Base-by-base conservation (phyloP, 176 grass and related monocot species). In the Bonia amplexicaulis region DNA sequence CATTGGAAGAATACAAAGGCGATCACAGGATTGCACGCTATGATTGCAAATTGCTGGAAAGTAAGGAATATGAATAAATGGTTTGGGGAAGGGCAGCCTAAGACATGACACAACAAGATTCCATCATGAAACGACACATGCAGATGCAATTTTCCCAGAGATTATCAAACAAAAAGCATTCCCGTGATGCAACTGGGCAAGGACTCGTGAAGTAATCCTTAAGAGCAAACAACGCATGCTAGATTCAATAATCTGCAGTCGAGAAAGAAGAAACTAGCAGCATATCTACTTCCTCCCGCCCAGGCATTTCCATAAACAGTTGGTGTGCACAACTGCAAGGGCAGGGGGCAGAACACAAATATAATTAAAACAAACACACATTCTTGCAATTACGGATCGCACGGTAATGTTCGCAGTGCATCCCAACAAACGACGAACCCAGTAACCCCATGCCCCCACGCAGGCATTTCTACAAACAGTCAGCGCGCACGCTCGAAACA, bases 401-500 rank as follows among this genome's bases (percentile, higher is more conserved):
- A 44, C 37, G 26, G 45, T 48, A 42, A 23, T 46, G 57, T 20
- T 26, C 4, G 15, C 40, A 26, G 57, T 37, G 35, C 35, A 29
- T 78, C 9, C 41, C 14, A 63, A 47, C 5, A 17, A 70, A 17
- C 20, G 25, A 85, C 9, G 6, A 40, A 9, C 14, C 51, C 15
- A 19, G 2, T 2, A 14, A 52, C 15, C 49, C 45, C 45, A 46
- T 0, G 15, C 49, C 13, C 15, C 13, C 13, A 17, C 49, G 64
- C 8, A 66, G 70, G 17, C 47, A 67, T 75, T 76, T 76, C 51
- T 10, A 12, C 37, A 82, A 41, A 87, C 70, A 91, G 26, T 14
- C 47, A 2, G 40, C 40, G 33, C n/a, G 29, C 85, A 14, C 58
- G 6, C 14, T 23, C 31, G 2, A 40, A 9, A 5, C 93, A 35